Evolutionary conservation across 805 yeast genomes (phyloP).

Genomic region (Kodamaea leandrae): DNA sequence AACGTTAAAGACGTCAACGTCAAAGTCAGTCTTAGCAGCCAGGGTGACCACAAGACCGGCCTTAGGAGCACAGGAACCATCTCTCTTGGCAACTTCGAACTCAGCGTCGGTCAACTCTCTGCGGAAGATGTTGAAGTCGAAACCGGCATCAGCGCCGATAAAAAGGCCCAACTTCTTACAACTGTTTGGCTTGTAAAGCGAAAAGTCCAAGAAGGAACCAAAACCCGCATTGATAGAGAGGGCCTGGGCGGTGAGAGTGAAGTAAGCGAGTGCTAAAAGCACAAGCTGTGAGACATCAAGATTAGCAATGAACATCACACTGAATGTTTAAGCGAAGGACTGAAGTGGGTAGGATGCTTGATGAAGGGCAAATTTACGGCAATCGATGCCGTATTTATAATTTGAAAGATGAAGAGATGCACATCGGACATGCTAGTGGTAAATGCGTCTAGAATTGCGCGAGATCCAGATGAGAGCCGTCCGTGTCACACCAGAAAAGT

Average conservation of each 20-base stretch:
- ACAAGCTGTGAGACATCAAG: constrained; percentile 2
- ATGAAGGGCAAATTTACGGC: background rate
- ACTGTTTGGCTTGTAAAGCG: background rate
- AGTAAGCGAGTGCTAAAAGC: constrained; percentile 4
- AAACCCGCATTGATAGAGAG: background rate
- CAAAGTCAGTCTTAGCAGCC: constrained; percentile 15
- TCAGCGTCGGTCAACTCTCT: constrained; percentile 8
- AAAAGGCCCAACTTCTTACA: background rate
- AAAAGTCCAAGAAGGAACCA: background rate
- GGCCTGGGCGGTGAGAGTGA: background rate
- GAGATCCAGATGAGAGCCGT: no score
- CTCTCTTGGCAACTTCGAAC: constrained; percentile 12
- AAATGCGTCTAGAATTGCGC: no score
- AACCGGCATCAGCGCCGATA: background rate
- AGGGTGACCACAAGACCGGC: constrained; percentile 26
- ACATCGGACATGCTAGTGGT: no score
- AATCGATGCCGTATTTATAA: background rate
- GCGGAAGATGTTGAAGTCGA: background rate
- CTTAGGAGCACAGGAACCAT: constrained; percentile 16
- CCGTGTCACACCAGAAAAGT: no score
- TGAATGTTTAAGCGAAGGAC: background rate
- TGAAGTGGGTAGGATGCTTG: background rate
- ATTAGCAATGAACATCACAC: constrained; percentile 1
- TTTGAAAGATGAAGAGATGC: no score
- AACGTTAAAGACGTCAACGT: constrained; percentile 18